A percentile compares a stretch with the other conserved stretches of the same genome.
Conservation (phyloP, 1,139 yeast species). For the Geotrichum reessii region DNA sequence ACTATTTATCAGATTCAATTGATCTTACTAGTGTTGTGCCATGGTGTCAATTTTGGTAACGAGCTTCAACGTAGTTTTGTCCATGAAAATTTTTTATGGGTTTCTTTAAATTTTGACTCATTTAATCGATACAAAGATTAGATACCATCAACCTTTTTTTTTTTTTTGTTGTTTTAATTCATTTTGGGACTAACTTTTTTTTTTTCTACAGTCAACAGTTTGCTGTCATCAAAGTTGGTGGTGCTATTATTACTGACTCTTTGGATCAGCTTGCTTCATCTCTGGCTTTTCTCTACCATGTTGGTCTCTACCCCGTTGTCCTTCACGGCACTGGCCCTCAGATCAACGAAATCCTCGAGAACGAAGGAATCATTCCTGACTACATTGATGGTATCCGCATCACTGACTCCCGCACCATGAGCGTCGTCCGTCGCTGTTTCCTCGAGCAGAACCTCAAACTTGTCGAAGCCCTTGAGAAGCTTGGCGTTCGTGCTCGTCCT, state of each 20-base stretch:
- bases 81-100: neutral
- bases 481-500: constrained; percentile 98
- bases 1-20: neutral
- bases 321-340: constrained; percentile 99
- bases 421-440: constrained; percentile 91
- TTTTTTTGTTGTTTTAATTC: neutral
- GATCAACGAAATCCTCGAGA: constrained; percentile 86
- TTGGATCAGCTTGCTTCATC: constrained; percentile 91
- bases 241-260: constrained; percentile 95
- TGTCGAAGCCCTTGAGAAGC: constrained; percentile 90
- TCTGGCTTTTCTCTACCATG: constrained; percentile 91
- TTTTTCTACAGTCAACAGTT: constrained; percentile 87
- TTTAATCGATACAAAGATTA: neutral
- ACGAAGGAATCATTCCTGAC: constrained; percentile 92
- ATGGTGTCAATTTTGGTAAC: neutral
- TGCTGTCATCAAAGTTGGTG: constrained; percentile 98
- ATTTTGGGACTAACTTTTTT: neutral
- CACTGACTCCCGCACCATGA: constrained; percentile 92
- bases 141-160: neutral
- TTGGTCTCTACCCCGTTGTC: constrained; percentile 93
- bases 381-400: constrained; percentile 95
- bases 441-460: constrained; percentile 89
- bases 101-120: neutral
- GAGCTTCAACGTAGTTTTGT: neutral
- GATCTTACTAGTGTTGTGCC: neutral